Base-by-base conservation (phyloP, 306 rosid genomes). In the Alnus rubra region DNA sequence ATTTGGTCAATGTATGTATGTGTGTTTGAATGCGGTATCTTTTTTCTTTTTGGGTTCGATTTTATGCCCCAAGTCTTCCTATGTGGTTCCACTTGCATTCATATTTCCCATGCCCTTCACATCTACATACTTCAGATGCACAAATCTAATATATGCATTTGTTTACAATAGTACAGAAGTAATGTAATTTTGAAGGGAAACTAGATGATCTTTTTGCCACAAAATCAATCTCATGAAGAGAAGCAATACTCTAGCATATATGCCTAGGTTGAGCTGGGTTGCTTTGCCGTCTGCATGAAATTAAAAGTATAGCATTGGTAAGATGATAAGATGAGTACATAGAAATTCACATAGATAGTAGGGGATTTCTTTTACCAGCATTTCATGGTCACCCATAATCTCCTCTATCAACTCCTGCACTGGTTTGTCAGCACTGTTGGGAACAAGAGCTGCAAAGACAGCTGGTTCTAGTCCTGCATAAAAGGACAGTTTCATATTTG, bases 381-480 rank as follows among this genome's bases (percentile, higher is more conserved):
- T 84, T 87, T 92, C 90, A 85, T 95, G 94, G 79, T 95, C 98
- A 47, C 91, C 98, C 85, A 86, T 78, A 60, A 92, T 84, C 85
- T 95, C 98, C 50, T 87, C 97, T 76, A 92, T 90, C 74, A 95
- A 83, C 85, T 90, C 97, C 55, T 79, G 73, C 68, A 95, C 75
- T 23, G 90, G 92, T 87, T 90, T 88, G 59, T 92, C 81, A 3
- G 98, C 97, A 64, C 94, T 88, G 87, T 95, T 90, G 15, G 98
- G 98, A 82, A 95, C 98, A 82, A 95, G 97, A 37, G 98, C 98
- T 0, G 98, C 97, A 81, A 91, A 95, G 10, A 91, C 89, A 64
- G 97, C 94, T 18, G 97, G 89, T 79, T 91, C 87, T 47, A 92
- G 96, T 84, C 94, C 98, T 92, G 91, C 75, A 77, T 23, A 45